phyloP scores from a whole-genome alignment of 2,329 filamentous ascomycete genomes.

The Elsinoe fawcettii region DNA sequence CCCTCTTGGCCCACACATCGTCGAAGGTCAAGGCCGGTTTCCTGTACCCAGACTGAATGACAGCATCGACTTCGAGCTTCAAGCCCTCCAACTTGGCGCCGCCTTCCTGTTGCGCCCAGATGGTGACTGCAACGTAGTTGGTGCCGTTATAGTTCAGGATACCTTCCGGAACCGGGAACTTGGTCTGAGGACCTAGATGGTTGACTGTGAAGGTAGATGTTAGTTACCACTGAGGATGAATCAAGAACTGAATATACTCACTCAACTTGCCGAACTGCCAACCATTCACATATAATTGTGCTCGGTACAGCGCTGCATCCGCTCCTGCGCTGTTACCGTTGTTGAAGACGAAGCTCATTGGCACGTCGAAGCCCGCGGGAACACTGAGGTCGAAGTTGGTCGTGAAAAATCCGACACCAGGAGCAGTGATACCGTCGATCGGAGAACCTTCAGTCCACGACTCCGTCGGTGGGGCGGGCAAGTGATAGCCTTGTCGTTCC shows the following conservation, averaged over 20 bases:
- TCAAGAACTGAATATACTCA: background rate
- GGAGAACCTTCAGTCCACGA: slow-evolving; percentile 34
- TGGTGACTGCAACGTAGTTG: slow-evolving; percentile 60
- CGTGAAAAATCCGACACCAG: slow-evolving; percentile 51
- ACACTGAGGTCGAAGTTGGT: slow-evolving; percentile 48
- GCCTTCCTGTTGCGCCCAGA: slow-evolving; percentile 57
- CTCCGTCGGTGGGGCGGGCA: slow-evolving; percentile 42
- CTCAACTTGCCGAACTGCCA: slow-evolving; percentile 61
- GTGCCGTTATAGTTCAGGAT: slow-evolving; percentile 62
- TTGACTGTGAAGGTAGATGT: slow-evolving; percentile 34
- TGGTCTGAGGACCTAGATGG: slow-evolving; percentile 66
- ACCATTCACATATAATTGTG: slow-evolving; percentile 62
- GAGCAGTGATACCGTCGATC: slow-evolving; percentile 38
- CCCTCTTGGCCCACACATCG: slow-evolving; percentile 25
- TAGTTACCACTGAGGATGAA: background rate
- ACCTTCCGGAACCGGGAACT: slow-evolving; percentile 65
- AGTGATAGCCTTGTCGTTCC: slow-evolving; percentile 54
- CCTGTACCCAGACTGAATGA: slow-evolving; percentile 30
- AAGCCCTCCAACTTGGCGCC: slow-evolving; percentile 49
- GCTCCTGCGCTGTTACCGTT: slow-evolving; percentile 31
- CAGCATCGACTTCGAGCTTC: slow-evolving; percentile 24
- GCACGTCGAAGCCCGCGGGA: slow-evolving; percentile 50
- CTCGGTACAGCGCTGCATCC: slow-evolving; percentile 42
- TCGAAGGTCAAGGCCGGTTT: slow-evolving; percentile 24
- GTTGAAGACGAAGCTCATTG: slow-evolving; percentile 49